A percentile compares a stretch with the other conserved stretches of the same genome.
These are phyloP conservation scores for Xylaria acuta DNA, from an alignment of 495 filamentous ascomycete genomes.

Conservation along the genomic window DNA sequence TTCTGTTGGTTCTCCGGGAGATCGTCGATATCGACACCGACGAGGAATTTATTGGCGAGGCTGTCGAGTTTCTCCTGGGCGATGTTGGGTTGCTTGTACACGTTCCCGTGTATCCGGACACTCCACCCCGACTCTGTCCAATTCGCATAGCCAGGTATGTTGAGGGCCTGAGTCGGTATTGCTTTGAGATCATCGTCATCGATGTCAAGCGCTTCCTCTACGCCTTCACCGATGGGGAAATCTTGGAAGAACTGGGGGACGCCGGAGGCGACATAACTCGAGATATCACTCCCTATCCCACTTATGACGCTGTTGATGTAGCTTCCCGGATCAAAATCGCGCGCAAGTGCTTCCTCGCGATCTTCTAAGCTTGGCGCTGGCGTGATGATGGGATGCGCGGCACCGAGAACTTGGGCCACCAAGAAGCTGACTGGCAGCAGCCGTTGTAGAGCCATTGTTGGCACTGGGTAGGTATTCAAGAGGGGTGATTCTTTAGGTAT, in stretches of 20 bases:
- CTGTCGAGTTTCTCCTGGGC: constrained; percentile 65
- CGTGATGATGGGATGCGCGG: constrained; percentile 56
- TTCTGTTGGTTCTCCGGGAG: constrained; percentile 64
- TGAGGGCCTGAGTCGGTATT: constrained; percentile 72
- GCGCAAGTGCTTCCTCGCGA: constrained; percentile 34
- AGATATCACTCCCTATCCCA: constrained; percentile 55
- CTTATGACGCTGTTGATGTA: constrained; percentile 56
- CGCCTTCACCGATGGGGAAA: constrained; percentile 66
- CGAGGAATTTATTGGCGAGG: constrained; percentile 72
- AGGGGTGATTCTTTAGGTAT: neutral
- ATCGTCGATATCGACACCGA: constrained; percentile 63
- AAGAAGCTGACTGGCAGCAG: constrained; percentile 25
- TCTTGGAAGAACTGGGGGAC: constrained; percentile 71
- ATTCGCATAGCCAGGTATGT: constrained; percentile 78
- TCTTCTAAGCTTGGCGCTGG: constrained; percentile 48
- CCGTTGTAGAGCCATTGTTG: constrained; percentile 30
- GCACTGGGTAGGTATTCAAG: neutral
- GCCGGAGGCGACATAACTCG: constrained; percentile 66
- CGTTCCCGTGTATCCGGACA: constrained; percentile 76
- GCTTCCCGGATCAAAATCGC: constrained; percentile 49
- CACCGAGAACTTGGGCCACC: constrained; percentile 27
- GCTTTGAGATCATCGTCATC: constrained; percentile 60
- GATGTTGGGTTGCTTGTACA: constrained; percentile 77
- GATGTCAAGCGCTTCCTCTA: constrained; percentile 65
- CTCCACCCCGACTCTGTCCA: constrained; percentile 81